Evolutionary conservation across 2,329 filamentous ascomycete species (phyloP), one percentile per base, ranked within the genome.

Genomic region (Diplodia seriata): DNA sequence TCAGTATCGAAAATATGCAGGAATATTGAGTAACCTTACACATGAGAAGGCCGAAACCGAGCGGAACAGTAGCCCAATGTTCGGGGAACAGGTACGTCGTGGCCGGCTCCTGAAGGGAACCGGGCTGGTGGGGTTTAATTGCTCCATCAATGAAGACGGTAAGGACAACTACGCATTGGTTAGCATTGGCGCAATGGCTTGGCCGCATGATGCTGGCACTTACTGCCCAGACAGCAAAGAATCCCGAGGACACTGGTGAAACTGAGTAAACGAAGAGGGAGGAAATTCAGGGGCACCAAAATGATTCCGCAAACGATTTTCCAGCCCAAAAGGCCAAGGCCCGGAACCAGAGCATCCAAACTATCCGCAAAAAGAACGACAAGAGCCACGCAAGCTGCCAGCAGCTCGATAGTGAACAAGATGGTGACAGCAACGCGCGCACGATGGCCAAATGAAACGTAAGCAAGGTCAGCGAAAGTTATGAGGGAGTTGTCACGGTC

Each of bases 281-380:
- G 81, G 76, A 97, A 96, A 75, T 91, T 93, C 64, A 98, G 83
- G 14, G 93, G 91, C 68, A 96, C 83, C 71, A 98, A 83, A 66
- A 97, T 82, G 20, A 92, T 69, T 18, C 92, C 90, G 77, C 93
- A 96, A 36, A 97, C 79, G 38, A 94, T 83, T 80, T 98, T 98
- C 94, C 94, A 98, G 69, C 87, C 82, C 0, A 87, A 85, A 5
- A 91, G 81, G 56, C 86, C 88, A 70, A 91, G 80, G 0, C 86
- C 88, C 0, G 93, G 91, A 62, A 97, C 87, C 23, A 98, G 81
- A 15, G 92, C 86, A 73, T 92, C 83, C 73, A 98, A 85, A 54
- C 92, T 96, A 80, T 98, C 95, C n/a, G 92, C 92, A 78, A 98
- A 98, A n/a, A 97, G 86, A 23, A 97, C 92, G 38, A 97, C 87